Conservation (phyloP, 2,329 filamentous ascomycete species). For the Diaporthe humulicola region DNA sequence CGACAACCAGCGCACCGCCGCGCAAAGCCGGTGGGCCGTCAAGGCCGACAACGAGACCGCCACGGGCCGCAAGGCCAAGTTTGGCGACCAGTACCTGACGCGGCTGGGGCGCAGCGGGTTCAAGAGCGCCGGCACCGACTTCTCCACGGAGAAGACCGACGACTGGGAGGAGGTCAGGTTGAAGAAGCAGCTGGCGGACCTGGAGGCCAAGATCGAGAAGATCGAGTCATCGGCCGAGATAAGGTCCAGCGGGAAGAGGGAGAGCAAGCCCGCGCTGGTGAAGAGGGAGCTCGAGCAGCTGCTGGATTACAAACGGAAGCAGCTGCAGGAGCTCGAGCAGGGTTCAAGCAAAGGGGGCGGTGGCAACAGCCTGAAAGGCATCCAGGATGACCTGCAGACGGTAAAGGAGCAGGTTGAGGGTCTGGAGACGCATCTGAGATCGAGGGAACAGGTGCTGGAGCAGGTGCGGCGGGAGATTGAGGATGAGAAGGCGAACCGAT, state of each 20-base stretch:
- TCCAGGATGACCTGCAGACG: slow-evolving; percentile 87
- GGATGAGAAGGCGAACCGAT: slow-evolving; percentile 78
- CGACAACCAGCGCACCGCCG: slow-evolving; percentile 76
- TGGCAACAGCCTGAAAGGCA: slow-evolving; percentile 80
- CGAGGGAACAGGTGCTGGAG: slow-evolving; percentile 80
- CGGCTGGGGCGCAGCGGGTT: slow-evolving; percentile 88
- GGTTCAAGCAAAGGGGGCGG: slow-evolving; percentile 77
- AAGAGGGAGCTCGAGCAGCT: slow-evolving; percentile 95
- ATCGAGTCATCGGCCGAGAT: slow-evolving; percentile 81
- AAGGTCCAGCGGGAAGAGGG: slow-evolving; percentile 73
- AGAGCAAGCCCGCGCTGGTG: slow-evolving; percentile 88
- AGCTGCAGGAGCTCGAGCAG: slow-evolving; percentile 80
- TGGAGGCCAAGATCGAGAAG: slow-evolving; percentile 88
- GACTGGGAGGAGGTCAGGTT: slow-evolving; percentile 98
- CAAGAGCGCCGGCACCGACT: slow-evolving; percentile 89
- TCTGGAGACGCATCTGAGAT: slow-evolving; percentile 83
- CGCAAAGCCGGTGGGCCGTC: slow-evolving; percentile 82
- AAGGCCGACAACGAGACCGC: slow-evolving; percentile 83
- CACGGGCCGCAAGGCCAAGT: slow-evolving; percentile 94
- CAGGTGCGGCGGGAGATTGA: slow-evolving; percentile 87
- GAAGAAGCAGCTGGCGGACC: slow-evolving; percentile 90
- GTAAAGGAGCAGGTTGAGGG: slow-evolving; percentile 97
- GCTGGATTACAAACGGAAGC: slow-evolving; percentile 92
- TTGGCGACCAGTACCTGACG: slow-evolving; percentile 96
- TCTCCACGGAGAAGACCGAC: slow-evolving; percentile 85